These are phyloP conservation scores for Entomophthora muscae DNA, from an alignment of 371 early-diverging fungal species.

Conservation along the genomic window DNA sequence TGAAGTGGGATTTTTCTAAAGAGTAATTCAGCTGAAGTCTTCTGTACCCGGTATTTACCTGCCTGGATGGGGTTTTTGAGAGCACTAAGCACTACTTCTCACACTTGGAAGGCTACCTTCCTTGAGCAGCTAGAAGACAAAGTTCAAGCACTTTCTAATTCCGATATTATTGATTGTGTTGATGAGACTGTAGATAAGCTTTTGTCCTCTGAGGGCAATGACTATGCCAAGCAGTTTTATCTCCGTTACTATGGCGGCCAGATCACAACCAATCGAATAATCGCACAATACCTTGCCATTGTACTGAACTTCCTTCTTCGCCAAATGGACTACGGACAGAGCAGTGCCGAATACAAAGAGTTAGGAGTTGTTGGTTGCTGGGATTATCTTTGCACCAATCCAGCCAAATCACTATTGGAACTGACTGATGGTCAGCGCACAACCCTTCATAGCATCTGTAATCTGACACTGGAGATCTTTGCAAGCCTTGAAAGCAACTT, in stretches of 20 bases:
- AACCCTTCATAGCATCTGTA: neutral
- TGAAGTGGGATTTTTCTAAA: neutral
- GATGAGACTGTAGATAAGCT: constrained; percentile 4
- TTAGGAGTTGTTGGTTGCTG: neutral
- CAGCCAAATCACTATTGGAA: neutral
- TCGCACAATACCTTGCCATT: neutral
- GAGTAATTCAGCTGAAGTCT: neutral
- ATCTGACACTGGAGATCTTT: constrained; percentile 4
- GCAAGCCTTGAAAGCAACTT: neutral
- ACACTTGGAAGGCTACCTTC: neutral
- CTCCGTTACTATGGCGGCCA: neutral
- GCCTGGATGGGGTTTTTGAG: constrained; percentile 5
- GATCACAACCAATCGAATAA: constrained; percentile 1
- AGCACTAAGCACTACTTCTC: neutral
- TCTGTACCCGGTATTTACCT: neutral
- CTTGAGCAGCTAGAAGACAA: neutral
- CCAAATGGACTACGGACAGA: neutral
- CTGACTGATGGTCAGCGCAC: neutral
- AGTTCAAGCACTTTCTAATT: neutral
- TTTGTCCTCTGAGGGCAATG: neutral
- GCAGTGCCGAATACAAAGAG: neutral
- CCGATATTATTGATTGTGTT: neutral
- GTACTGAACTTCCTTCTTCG: constrained; percentile 4
- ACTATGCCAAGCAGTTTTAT: neutral
- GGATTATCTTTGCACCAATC: neutral